These are phyloP conservation scores for Microglena sp. DNA, from an alignment of 139 green algal species.

Conservation along the genomic window DNA sequence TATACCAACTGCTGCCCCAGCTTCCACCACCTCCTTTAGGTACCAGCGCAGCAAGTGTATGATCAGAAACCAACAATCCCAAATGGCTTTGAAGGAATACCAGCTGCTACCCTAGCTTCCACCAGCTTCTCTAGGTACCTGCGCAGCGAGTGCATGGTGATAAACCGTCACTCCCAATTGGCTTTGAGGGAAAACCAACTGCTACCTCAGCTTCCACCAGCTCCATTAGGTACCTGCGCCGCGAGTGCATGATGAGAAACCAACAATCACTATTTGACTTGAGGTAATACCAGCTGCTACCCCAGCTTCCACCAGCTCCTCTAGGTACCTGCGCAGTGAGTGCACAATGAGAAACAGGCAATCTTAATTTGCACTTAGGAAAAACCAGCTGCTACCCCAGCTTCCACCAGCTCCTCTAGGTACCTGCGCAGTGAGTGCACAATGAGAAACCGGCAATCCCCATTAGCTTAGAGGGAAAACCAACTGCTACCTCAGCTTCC, in stretches of 20 bases:
- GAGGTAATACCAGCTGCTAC: conserved; percentile 34
- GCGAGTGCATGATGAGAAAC: too few species aligned
- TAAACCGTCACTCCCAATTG: not conserved
- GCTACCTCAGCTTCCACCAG: too few species aligned
- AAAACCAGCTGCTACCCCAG: conserved; percentile 35
- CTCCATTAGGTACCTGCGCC: too few species aligned
- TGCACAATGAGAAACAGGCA: too few species aligned
- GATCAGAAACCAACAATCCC: conserved; percentile 68
- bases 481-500: too few species aligned
- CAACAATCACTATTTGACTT: conserved; percentile 45
- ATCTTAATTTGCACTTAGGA: conserved; percentile 32
- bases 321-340: conserved; percentile 43
- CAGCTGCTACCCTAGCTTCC: conserved; percentile 24
- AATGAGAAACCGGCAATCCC: not conserved
- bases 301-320: conserved; percentile 39
- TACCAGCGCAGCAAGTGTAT: too few species aligned
- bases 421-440: too few species aligned
- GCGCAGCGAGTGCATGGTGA: too few species aligned
- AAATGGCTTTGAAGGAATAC: conserved; percentile 38
- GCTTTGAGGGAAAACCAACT: too few species aligned
- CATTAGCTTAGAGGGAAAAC: too few species aligned
- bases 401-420: conserved; percentile 36
- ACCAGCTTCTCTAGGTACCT: conserved; percentile 50
- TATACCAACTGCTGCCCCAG: too few species aligned
- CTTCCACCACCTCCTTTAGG: too few species aligned